A percentile compares a stretch with the other conserved stretches of the same genome.
These are phyloP conservation scores for Tetrahymena elliotti DNA, from an alignment of 73 alveolate species.

Conservation along the genomic window DNA sequence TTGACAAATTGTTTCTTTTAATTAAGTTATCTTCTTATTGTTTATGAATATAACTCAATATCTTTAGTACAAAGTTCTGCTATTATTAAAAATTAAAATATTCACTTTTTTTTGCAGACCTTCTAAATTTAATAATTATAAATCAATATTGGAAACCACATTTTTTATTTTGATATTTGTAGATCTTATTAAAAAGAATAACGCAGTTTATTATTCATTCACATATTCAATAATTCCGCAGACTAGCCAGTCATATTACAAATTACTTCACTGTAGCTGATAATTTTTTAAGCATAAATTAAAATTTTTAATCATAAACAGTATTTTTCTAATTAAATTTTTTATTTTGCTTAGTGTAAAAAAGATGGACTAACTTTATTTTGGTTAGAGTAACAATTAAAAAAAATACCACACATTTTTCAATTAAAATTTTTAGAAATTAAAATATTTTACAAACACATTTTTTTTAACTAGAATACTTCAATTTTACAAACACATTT, in stretches of 20 bases:
- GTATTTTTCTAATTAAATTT: too few relatives aligned
- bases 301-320: too few relatives aligned
- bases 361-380: too few relatives aligned
- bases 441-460: too few relatives aligned
- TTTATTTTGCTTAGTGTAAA: not conserved
- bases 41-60: not conserved
- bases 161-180: not conserved
- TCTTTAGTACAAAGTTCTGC: not conserved
- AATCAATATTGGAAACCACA: not conserved
- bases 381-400: not conserved
- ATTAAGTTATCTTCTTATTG: not conserved
- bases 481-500: not conserved
- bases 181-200: not conserved
- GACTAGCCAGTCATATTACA: not conserved
- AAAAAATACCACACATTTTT: not conserved
- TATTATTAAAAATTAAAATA: too few relatives aligned
- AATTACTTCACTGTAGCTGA: too few relatives aligned
- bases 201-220: not conserved
- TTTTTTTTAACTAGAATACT: not conserved
- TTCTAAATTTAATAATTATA: not conserved
- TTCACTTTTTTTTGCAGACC: not conserved
- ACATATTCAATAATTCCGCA: not conserved
- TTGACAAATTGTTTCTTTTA: not conserved
- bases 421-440: too few relatives aligned
- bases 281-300: too few relatives aligned